Evolutionary conservation across 371 early-diverging fungal genomes (phyloP).

Genomic region (Mucor lusitanicus): DNA sequence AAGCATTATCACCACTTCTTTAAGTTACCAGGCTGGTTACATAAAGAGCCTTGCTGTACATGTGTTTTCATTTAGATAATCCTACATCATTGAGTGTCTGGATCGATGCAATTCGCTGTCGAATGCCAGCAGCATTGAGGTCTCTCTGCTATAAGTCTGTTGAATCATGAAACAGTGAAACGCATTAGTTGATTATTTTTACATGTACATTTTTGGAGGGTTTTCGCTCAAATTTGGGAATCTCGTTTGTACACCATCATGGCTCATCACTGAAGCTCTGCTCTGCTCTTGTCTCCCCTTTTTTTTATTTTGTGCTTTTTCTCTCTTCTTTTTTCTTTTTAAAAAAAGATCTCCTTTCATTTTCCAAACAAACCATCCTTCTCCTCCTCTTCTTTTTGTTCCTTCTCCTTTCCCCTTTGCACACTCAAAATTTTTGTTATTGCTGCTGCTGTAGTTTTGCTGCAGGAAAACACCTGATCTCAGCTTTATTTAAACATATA

Average conservation of each 20-base stretch:
- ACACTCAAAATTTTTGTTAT: neutral
- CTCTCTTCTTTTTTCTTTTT: constrained; percentile 4
- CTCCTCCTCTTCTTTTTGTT: neutral
- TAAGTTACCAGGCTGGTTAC: neutral
- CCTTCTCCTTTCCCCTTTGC: neutral
- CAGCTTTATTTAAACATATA: constrained; percentile 1
- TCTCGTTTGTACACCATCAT: neutral
- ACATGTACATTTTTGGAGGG: constrained; percentile 15
- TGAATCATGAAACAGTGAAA: constrained; percentile 11
- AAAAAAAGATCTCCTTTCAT: neutral
- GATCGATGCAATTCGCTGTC: too few species aligned
- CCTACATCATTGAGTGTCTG: too few species aligned
- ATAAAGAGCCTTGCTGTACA: neutral
- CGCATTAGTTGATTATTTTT: constrained; percentile 9
- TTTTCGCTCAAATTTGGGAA: constrained; percentile 2
- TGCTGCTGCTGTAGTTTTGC: neutral
- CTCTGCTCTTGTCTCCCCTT: neutral
- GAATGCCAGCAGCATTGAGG: too few species aligned
- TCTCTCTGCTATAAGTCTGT: too few species aligned
- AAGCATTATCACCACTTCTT: neutral
- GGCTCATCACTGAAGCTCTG: neutral
- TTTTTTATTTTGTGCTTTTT: constrained; percentile 6
- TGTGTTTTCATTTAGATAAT: neutral
- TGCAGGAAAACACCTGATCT: constrained; percentile 20
- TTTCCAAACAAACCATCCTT: neutral